Evolutionary conservation across 225 moss, liverwort and hornwort genomes (phyloP).

Genomic region (Takakia lepidozioides): DNA sequence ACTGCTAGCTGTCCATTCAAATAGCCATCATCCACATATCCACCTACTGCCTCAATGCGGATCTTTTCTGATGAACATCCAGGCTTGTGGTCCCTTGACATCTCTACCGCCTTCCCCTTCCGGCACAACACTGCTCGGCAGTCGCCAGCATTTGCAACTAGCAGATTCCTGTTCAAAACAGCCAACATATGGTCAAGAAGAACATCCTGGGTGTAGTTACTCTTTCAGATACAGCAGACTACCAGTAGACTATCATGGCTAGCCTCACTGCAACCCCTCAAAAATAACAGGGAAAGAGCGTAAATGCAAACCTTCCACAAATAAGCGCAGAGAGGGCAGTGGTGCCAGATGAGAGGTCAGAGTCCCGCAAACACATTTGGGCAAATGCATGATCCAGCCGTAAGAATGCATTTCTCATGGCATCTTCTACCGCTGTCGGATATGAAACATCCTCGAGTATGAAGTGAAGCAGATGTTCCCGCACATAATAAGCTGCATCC

Average conservation of each 20-base stretch:
- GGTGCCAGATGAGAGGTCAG: conserved; percentile 63
- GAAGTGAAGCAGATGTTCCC: conserved; percentile 56
- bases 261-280: too few relatives aligned
- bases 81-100: conserved; percentile 91
- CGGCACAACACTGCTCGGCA: conserved; percentile 88
- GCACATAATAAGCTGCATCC: conserved; percentile 74
- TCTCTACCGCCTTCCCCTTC: conserved; percentile 65
- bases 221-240: too few relatives aligned
- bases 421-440: conserved; percentile 47
- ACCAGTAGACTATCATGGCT: too few relatives aligned
- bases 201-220: too few relatives aligned
- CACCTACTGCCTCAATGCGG: conserved; percentile 86
- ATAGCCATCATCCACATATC: conserved; percentile 78
- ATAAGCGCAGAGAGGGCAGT: conserved; percentile 77
- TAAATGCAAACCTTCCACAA: conserved; percentile 63
- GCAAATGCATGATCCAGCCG: conserved; percentile 59
- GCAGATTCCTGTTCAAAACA: conserved; percentile 62
- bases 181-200: too few relatives aligned
- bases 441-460: conserved; percentile 70
- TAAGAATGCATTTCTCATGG: conserved; percentile 77
- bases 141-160: conserved; percentile 95
- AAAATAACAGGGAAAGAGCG: too few relatives aligned
- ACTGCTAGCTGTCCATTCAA: conserved; percentile 84
- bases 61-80: conserved; percentile 47
- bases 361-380: conserved; percentile 45